Evolutionary conservation across 1,284 basidiomycete species (phyloP), one percentile per base, ranked within the genome.

Genomic region (Meira nashicola): DNA sequence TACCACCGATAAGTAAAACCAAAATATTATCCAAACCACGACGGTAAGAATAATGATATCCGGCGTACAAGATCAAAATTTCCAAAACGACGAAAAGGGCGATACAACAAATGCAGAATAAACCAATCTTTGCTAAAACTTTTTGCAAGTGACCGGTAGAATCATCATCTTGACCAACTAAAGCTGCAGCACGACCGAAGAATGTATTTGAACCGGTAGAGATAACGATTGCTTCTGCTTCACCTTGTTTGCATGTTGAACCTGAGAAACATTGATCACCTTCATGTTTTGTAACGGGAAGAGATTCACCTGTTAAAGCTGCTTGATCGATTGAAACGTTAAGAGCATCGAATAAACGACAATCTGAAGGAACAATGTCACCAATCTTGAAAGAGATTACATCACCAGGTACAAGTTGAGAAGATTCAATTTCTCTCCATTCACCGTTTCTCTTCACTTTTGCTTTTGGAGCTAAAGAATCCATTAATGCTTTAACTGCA

Each of bases 401-500:
- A 67, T 87, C 86, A 38, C 85, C 85, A 51, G 78, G 67, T 1
- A 69, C 66, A 15, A 73, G 55, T 3, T 62, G 58, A n/a, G 48
- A 55, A 28, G 65, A 67, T 25, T 54, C 53, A 40, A 54, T 54
- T 25, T 54, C 53, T 12, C n/a, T 17, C 53, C 53, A 54, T 12
- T 77, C 67, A 10, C 75, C 78, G 37, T 57, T 17, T 21, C 54
- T 23, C 39, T 67, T 67, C 57, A 56, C 58, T 80, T 87, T 89
- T 40, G 93, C 93, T 83, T 96, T 96, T 80, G 92, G 94, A 19
- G 94, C 93, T 67, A 97, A 89, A 15, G 93, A 96, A 80, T 96
- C 93, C 93, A 96, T 97, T 70, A 97, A 89, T 12, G 92, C 92
- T 83, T 95, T 96, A 83, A 97, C 93, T 41, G 93, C 93, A 81